These are phyloP conservation scores for Cardamine resedifolia DNA, from an alignment of 345 rosid genomes.

Conservation along the genomic window DNA sequence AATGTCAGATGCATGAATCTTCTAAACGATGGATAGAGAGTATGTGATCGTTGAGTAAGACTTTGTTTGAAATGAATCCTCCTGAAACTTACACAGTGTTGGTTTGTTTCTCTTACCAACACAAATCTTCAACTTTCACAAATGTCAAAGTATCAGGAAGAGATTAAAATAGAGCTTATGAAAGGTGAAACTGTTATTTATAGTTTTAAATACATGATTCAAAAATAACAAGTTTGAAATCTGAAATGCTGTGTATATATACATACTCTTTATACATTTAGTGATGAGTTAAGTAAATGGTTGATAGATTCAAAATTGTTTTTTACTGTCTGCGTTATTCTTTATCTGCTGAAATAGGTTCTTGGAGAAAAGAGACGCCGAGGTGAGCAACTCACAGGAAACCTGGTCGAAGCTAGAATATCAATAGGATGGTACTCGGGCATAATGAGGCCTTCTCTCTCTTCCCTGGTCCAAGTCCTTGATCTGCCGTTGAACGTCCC, in stretches of 20 bases:
- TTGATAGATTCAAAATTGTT: conserved; percentile 11
- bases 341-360: conserved; percentile 45
- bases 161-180: neutral
- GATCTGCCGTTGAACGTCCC: conserved; percentile 53
- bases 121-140: neutral
- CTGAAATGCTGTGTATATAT: conserved; percentile 20
- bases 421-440: conserved; percentile 54
- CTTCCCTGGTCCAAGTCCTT: conserved; percentile 38
- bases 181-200: neutral
- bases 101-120: conserved; percentile 1
- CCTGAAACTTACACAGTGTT: neutral
- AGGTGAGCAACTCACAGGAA: conserved; percentile 64
- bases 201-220: conserved; percentile 2
- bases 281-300: conserved; percentile 17
- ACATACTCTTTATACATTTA: conserved; percentile 26
- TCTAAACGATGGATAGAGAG: conserved; percentile 1
- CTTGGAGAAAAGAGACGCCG: conserved; percentile 64
- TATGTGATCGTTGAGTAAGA: neutral
- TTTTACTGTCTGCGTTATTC: neutral
- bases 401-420: conserved; percentile 56
- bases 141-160: neutral
- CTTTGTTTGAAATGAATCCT: neutral
- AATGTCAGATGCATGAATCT: neutral
- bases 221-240: neutral
- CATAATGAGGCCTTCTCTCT: conserved; percentile 50